Percentiles rank a stretch among this genome's conserved stretches.
Evolutionary conservation across 768 basidiomycete species (phyloP).

Genomic region (Tylopilus intermedius): DNA sequence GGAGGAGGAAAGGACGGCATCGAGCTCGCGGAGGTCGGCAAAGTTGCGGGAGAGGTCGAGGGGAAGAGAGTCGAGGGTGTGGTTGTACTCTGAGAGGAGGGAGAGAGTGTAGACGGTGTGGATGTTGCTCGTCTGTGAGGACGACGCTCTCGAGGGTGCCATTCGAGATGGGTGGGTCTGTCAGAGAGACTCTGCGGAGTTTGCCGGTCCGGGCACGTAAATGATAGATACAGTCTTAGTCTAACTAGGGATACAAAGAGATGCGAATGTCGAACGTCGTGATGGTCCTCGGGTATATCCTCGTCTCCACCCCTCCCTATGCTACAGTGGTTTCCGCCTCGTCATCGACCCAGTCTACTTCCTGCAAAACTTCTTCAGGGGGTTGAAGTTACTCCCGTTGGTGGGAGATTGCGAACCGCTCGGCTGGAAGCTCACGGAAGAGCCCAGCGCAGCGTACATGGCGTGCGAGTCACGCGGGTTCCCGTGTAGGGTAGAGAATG

Average conservation of each 20-base stretch:
- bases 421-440: conserved; percentile 23
- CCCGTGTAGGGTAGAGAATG: conserved; percentile 53
- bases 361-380: conserved; percentile 36
- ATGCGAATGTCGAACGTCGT: conserved; percentile 19
- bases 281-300: neutral
- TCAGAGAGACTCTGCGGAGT: conserved; percentile 9
- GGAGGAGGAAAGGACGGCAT: conserved; percentile 91
- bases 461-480: conserved; percentile 56
- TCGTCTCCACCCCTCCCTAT: conserved; percentile 10
- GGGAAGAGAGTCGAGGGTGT: conserved; percentile 90
- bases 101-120: conserved; percentile 58
- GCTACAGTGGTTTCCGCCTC: conserved; percentile 22
- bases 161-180: conserved; percentile 15
- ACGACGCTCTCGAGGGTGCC: conserved; percentile 34
- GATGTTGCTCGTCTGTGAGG: conserved; percentile 28
- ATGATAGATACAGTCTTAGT: conserved; percentile 16
- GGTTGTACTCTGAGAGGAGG: conserved; percentile 78
- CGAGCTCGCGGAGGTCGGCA: conserved; percentile 95
- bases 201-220: conserved; percentile 28
- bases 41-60: conserved; percentile 91
- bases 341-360: conserved; percentile 2
- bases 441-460: conserved; percentile 52
- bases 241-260: conserved; percentile 22
- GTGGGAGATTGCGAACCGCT: conserved; percentile 23
- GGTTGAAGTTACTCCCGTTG: conserved; percentile 23